Evolutionary conservation across 768 basidiomycete species (phyloP), one percentile per base, ranked within the genome.

Genomic region (Trametes cinnabarina): DNA sequence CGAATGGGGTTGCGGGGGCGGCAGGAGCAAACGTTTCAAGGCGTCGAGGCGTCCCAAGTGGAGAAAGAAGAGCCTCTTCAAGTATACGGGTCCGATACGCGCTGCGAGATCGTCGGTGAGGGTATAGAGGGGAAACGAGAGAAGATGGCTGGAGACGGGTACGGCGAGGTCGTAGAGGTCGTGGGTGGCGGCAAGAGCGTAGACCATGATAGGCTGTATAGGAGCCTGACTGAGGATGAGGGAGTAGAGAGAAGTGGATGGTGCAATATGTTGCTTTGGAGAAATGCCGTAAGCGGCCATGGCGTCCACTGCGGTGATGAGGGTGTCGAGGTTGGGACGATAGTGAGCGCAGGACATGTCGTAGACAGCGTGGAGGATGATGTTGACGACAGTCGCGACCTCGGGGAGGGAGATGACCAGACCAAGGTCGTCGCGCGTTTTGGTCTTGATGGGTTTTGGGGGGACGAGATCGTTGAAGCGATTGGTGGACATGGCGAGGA

Each of bases 21-120:
- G 82, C 5, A 88, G 76, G 14, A 93, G 76, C 20, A 92, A 81
- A 30, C 88, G 83, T 68, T 92, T 93, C 30, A 93, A 78, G 10
- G 90, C 90, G 58, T 93, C 92, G 3, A 83, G 77, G 26, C 91
- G 86, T 10, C 91, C 90, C 65, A 91, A 86, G 65, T 93, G 92
- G 23, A 93, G 75, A 69, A 90, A 92, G 71, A 93, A 91, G 26
- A 93, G 77, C 30, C 87, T 83, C 65, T 90, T 91, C 61, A 93
- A 74, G 66, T 93, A 93, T 20, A 84, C 72, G 2, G 91, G 80
- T 8, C 90, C 90, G 50, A 93, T 92, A 41, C 76, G 78, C 46
- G 79, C 75, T 4, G 83, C 87, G 71, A 84, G 78, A 46, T 85
- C 85, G 68, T 94, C 92, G 3, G 86, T 83, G 44, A 94, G 72